phyloP scores from a whole-genome alignment of 345 rosid genomes.

The Syzygium aromaticum region DNA sequence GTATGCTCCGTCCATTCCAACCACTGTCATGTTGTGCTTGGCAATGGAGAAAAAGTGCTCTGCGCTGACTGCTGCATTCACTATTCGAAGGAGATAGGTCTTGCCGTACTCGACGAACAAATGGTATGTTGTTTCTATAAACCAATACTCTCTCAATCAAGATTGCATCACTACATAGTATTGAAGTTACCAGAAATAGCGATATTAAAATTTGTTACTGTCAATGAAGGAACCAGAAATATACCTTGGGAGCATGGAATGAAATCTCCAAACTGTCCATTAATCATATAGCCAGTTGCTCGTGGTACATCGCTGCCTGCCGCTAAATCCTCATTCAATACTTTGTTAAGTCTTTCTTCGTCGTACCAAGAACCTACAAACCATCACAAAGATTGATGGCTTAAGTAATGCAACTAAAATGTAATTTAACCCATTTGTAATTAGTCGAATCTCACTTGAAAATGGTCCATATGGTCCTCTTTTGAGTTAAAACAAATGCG shows the following conservation, averaged over 20 bases:
- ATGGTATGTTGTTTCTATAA: conserved; percentile 1
- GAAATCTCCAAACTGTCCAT: conserved; percentile 24
- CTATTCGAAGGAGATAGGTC: conserved; percentile 23
- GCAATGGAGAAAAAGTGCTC: conserved; percentile 24
- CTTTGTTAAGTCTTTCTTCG: background rate
- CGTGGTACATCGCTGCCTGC: background rate
- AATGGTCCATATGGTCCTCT: background rate
- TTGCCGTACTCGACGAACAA: conserved; percentile 15
- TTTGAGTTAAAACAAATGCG: background rate
- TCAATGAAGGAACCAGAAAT: background rate
- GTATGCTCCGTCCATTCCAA: conserved; percentile 26
- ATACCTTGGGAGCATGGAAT: conserved; percentile 8
- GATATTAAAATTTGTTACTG: background rate
- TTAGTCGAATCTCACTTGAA: background rate
- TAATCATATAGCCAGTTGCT: conserved; percentile 10
- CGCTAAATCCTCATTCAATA: background rate
- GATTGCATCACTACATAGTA: background rate
- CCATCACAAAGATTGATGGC: conserved; percentile 24
- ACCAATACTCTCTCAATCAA: background rate
- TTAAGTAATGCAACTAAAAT: background rate
- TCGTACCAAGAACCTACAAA: conserved; percentile 15
- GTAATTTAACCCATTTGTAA: background rate
- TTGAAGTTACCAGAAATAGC: background rate
- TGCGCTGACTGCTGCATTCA: conserved; percentile 22
- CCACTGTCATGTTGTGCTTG: conserved; percentile 14